Percentiles rank a stretch among this genome's conserved stretches.
Evolutionary conservation across 1,139 yeast genomes (phyloP).

Genomic region (Candida pseudocylindracea): DNA sequence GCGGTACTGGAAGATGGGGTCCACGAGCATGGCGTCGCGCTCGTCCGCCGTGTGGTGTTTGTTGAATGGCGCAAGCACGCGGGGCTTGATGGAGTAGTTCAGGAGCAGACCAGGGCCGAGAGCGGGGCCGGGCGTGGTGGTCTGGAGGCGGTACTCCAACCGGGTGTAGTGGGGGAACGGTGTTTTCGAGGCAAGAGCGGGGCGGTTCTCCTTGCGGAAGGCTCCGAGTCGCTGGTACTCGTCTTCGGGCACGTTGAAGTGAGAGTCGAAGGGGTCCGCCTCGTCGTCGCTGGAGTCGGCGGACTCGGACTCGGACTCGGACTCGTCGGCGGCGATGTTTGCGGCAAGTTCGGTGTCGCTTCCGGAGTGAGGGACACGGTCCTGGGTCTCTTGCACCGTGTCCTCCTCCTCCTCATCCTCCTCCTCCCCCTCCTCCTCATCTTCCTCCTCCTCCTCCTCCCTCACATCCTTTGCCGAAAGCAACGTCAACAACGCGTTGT

Average conservation of each 20-base stretch:
- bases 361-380: no score
- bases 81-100: slow-evolving; percentile 10
- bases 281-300: slow-evolving; percentile 7
- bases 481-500: slow-evolving; percentile 55
- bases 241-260: slow-evolving; percentile 37
- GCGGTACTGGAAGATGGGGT: slow-evolving; percentile 49
- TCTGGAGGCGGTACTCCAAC: slow-evolving; percentile 8
- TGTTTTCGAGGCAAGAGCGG: not conserved
- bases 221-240: slow-evolving; percentile 2
- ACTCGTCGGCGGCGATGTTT: slow-evolving; percentile 9
- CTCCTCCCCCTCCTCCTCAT: slow-evolving; percentile 8
- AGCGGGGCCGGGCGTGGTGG: not conserved
- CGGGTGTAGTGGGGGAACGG: slow-evolving; percentile 5
- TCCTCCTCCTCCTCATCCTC: slow-evolving; percentile 8
- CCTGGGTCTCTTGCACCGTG: no score
- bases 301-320: slow-evolving; percentile 1
- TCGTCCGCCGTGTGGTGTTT: slow-evolving; percentile 3
- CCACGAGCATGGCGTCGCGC: slow-evolving; percentile 13
- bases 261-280: slow-evolving; percentile 53
- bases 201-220: not conserved
- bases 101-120: slow-evolving; percentile 2
- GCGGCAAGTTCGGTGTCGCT: slow-evolving; percentile 6
- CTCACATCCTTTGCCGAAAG: slow-evolving; percentile 18
- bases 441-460: slow-evolving; percentile 13
- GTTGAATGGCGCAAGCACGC: not conserved